phyloP scores from a whole-genome alignment of 768 basidiomycete genomes.

The Naganishia antarctica region DNA sequence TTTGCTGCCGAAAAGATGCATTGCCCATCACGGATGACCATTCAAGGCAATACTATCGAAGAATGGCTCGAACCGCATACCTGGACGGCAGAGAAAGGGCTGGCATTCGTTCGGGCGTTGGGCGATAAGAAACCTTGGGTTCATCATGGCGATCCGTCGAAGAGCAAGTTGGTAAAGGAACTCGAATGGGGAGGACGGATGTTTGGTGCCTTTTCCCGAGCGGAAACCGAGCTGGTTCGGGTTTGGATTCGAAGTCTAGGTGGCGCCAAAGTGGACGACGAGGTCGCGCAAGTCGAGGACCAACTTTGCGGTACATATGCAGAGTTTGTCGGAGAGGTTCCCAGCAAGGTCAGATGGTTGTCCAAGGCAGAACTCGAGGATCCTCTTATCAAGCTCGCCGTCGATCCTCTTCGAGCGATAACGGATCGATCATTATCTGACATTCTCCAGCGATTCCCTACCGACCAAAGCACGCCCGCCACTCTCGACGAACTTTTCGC shows the following conservation, averaged over 20 bases:
- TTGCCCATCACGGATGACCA: constrained; percentile 35
- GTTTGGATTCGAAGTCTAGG: constrained; percentile 33
- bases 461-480: neutral
- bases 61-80: constrained; percentile 35
- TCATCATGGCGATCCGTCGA: constrained; percentile 30
- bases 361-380: constrained; percentile 9
- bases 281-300: neutral
- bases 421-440: constrained; percentile 1
- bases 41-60: constrained; percentile 31
- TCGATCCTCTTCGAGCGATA: neutral
- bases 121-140: constrained; percentile 36
- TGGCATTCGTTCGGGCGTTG: constrained; percentile 36
- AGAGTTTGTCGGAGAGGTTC: constrained; percentile 3
- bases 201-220: constrained; percentile 43
- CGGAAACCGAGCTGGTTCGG: constrained; percentile 32
- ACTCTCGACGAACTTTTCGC: constrained; percentile 9
- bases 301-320: constrained; percentile 6
- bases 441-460: constrained; percentile 10
- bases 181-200: constrained; percentile 44
- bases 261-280: neutral
- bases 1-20: constrained; percentile 39
- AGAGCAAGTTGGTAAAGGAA: constrained; percentile 36
- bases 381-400: constrained; percentile 9
- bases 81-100: constrained; percentile 26
- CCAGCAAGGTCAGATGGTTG: neutral